These are phyloP conservation scores for Linum trigynum DNA, from an alignment of 345 rosid genomes.

Conservation along the genomic window DNA sequence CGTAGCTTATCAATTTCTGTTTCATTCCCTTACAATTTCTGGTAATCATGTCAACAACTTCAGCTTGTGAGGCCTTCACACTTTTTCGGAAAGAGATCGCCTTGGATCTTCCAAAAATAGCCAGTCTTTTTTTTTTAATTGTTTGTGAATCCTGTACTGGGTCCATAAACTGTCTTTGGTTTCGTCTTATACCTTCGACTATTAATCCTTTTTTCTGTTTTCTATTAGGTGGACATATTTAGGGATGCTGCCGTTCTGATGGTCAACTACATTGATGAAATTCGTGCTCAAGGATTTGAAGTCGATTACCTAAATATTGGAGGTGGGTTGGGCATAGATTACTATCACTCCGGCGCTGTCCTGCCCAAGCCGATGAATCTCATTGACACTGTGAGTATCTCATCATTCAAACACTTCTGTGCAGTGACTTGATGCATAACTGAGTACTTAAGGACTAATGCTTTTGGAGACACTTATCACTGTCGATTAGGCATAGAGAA, in stretches of 20 bases:
- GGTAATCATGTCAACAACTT: no score
- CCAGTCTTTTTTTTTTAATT: neutral
- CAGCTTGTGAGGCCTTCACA: no score
- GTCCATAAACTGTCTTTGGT: no score
- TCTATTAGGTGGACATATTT: constrained; percentile 9
- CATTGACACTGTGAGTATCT: constrained; percentile 62
- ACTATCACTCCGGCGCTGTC: constrained; percentile 69
- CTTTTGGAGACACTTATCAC: neutral
- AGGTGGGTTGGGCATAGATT: constrained; percentile 97
- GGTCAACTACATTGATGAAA: neutral
- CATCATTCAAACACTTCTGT: neutral
- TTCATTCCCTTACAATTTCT: no score
- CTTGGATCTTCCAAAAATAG: neutral
- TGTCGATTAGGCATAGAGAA: neutral
- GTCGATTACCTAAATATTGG: constrained; percentile 84
- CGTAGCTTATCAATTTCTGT: no score
- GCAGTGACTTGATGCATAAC: neutral
- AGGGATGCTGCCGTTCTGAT: neutral
- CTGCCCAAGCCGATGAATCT: constrained; percentile 94
- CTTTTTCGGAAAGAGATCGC: neutral
- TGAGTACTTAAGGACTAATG: neutral
- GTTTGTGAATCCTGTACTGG: neutral
- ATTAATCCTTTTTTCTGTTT: neutral
- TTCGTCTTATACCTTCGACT: neutral
- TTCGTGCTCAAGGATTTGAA: constrained; percentile 60